These are phyloP conservation scores for Picocystis salinarum DNA, from an alignment of 139 green algal species.

Conservation along the genomic window DNA sequence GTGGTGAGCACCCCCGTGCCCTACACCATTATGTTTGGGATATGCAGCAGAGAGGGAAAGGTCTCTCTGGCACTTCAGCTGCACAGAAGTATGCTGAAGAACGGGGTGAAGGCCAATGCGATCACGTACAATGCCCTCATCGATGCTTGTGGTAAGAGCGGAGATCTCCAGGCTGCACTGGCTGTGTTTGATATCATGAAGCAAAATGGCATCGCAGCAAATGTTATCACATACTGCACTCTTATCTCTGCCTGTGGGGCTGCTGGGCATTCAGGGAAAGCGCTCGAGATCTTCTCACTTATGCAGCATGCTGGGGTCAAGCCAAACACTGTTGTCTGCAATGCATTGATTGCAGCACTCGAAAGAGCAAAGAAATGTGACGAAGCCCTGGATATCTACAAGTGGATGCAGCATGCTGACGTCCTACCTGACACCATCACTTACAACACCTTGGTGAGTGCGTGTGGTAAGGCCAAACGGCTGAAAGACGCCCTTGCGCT, in stretches of 20 bases:
- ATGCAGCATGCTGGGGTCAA: slow-evolving; percentile 9
- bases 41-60: slow-evolving; percentile 43
- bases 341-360: slow-evolving; percentile 18
- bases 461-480: slow-evolving; percentile 26
- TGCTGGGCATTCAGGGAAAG: slow-evolving; percentile 24
- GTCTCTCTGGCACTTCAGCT: too few relatives aligned
- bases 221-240: slow-evolving; percentile 16
- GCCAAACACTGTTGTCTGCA: slow-evolving; percentile 14
- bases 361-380: slow-evolving; percentile 24
- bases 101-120: slow-evolving; percentile 12
- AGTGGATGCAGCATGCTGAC: slow-evolving; percentile 13
- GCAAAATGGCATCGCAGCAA: slow-evolving; percentile 4
- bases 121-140: slow-evolving; percentile 31
- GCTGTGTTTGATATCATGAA: slow-evolving; percentile 19
- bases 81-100: slow-evolving; percentile 16
- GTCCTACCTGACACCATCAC: slow-evolving; percentile 28
- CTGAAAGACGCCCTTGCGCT: slow-evolving; percentile 45
- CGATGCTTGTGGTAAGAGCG: slow-evolving; percentile 17
- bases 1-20: slow-evolving; percentile 1
- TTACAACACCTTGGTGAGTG: slow-evolving; percentile 20
- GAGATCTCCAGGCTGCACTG: slow-evolving; percentile 14
- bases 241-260: slow-evolving; percentile 33
- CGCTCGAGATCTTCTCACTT: slow-evolving; percentile 11
- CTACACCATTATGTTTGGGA: too few relatives aligned
- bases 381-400: slow-evolving; percentile 10